Base-by-base conservation (phyloP, 2,329 filamentous ascomycete genomes). In the Aspergillus terreus region DNA sequence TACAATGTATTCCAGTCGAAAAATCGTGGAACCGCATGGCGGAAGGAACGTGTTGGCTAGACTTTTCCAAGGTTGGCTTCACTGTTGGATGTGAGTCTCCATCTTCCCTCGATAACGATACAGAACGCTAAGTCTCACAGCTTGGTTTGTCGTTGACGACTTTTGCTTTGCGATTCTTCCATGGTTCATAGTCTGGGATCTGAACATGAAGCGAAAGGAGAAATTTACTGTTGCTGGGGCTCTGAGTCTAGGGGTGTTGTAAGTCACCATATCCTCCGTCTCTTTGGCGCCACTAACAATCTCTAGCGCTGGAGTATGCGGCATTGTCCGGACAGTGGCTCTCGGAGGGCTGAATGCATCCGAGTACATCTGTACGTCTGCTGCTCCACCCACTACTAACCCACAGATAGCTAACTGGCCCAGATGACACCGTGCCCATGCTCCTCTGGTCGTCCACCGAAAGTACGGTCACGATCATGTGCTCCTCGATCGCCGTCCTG, bases 131-230 rank as follows among this genome's bases (percentile, higher is more conserved):
- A 23, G 40, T 7, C 40, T 21, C 4, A 4, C 17, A 42, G 40
- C 40, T 6, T 42, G 40, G 58, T 61, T 62, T 14, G 56, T 62
- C n/a, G 58, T 54, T 6, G 57, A 53, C 27, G 59, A 63, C 36
- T 58, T 62, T 38, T 54, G 55, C 17, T 60, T 63, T 49, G 60
- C 59, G 2, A 61, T 60, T 33, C 59, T 76, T 4, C 75, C 76
- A 0, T 78, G 76, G 73, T 63, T 74, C 1, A 65, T 77, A 6
- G 68, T 77, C 19, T 76, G 74, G 72, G 66, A 69, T 0, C 53
- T 77, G 6, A 70, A 74, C 30, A 77, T 78, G 72, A 71, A 71
- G 12, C 68, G 60, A n/a, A 66, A 72, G 14, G 75, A 78, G 40
- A 77, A 76, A 59, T 64, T 76, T 21, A 64, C 75, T n/a, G 69